Conservation (phyloP, 495 filamentous ascomycete genomes). For the Talaromyces stipitatus region DNA sequence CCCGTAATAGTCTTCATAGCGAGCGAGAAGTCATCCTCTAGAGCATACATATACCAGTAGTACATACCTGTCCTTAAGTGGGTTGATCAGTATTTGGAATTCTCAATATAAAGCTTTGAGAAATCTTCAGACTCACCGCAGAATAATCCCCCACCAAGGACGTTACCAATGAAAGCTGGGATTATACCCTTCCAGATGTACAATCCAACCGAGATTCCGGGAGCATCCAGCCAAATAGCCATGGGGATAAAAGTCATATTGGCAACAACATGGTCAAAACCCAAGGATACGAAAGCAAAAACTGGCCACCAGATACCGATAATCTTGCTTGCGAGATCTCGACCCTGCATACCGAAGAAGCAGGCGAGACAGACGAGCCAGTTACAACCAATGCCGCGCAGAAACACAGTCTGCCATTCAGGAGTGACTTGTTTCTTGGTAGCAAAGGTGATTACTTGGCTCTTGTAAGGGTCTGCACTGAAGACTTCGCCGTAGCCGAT, state of each 20-base stretch:
- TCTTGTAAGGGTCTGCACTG: slow-evolving; percentile 39
- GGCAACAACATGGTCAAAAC: slow-evolving; percentile 55
- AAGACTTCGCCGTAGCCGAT: slow-evolving; percentile 54
- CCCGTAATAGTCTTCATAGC: slow-evolving; percentile 12
- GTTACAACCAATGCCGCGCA: slow-evolving; percentile 55
- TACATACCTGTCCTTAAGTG: slow-evolving; percentile 28
- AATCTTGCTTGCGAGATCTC: slow-evolving; percentile 48
- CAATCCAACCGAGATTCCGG: slow-evolving; percentile 39
- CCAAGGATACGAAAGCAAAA: slow-evolving; percentile 51
- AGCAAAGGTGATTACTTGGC: slow-evolving; percentile 42
- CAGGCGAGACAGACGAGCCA: slow-evolving; percentile 57
- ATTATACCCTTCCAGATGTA: slow-evolving; percentile 63
- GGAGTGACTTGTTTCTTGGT: slow-evolving; percentile 49
- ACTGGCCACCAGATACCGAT: slow-evolving; percentile 58
- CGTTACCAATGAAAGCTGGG: slow-evolving; percentile 50
- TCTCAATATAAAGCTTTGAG: neutral
- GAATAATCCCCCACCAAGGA: slow-evolving; percentile 48
- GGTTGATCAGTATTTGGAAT: neutral
- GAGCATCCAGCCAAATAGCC: slow-evolving; percentile 45
- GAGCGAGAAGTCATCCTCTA: slow-evolving; percentile 15
- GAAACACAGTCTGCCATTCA: slow-evolving; percentile 51
- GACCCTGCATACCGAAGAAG: slow-evolving; percentile 49
- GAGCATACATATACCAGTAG: slow-evolving; percentile 46
- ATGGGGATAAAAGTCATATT: slow-evolving; percentile 60
- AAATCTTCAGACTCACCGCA: slow-evolving; percentile 19